Base-by-base conservation (phyloP, 2,329 filamentous ascomycete genomes). In the Penicillium capsulatum region DNA sequence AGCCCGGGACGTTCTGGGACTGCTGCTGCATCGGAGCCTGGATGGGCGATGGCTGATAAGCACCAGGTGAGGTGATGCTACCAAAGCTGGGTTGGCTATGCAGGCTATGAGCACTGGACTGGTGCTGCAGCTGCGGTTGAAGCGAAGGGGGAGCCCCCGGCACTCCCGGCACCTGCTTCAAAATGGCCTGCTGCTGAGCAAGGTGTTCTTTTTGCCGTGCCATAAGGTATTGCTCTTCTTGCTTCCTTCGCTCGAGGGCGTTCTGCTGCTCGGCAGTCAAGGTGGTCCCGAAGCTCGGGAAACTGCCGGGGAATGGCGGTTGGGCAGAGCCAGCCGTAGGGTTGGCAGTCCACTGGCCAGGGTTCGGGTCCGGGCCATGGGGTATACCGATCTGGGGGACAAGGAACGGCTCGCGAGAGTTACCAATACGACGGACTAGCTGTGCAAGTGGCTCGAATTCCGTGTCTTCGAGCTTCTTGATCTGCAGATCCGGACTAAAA, bases 201-300 rank as follows among this genome's bases (percentile, higher is more conserved):
- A 96, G 77, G 53, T 88, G 87, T 62, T 98, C 92, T 53, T 95
- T 88, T 65, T 98, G 92, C 29, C 92, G 84, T 31, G 94, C 92
- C 80, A 97, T 94, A 24, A 94, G 75, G 62, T 92, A 95, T 63
- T 98, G 92, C 60, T 98, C 94, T 66, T 98, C 92, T 64, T 98
- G 92, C 71, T 98, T 98, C 36, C 92, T 79, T 38, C 92, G 80
- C 69, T 98, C 92, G 2, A 98, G 73, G 27, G 94, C 94, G 67
- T 98, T 98, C 63, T 98, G 92, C 65, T 98, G 92, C 58, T 97
- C 91, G 0, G 92, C 92, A 7, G 94, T 98, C 53, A 98, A 72
- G 1, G 94, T 98, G 6, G 92, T 89, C 4, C 92, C 92, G 62
- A 97, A 98, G 60, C 87, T 59, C 0, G 92, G 94, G 65, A 98